phyloP scores from a whole-genome alignment of 768 basidiomycete genomes.

The Nidula microcarpa region DNA sequence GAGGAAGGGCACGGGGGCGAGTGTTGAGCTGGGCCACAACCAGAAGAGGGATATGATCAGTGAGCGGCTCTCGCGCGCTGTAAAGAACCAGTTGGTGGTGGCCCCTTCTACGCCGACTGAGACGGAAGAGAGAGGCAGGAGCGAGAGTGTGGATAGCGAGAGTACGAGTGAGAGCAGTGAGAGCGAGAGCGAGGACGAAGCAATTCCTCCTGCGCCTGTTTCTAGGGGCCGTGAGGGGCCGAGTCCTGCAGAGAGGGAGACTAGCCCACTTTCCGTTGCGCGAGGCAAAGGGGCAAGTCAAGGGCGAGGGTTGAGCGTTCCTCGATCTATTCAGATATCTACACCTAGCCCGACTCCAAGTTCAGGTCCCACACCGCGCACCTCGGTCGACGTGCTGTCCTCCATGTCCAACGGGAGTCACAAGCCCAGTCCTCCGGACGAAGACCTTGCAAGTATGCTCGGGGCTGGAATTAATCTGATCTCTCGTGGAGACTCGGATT shows the following conservation, averaged over 20 bases:
- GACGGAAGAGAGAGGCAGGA: not conserved
- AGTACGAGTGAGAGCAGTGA: not conserved
- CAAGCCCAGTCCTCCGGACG: slow-evolving; percentile 20
- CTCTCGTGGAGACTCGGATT: slow-evolving; percentile 28
- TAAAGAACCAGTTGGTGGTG: slow-evolving; percentile 17
- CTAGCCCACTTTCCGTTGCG: no score
- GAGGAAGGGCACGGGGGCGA: slow-evolving; percentile 1
- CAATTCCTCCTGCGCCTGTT: not conserved
- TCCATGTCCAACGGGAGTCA: not conserved
- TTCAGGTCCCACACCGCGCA: slow-evolving; percentile 1
- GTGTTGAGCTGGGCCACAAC: slow-evolving; percentile 10
- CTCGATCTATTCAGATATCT: no score
- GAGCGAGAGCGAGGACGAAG: not conserved
- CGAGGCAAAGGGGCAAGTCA: no score
- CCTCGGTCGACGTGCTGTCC: no score
- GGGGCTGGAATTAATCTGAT: slow-evolving; percentile 41
- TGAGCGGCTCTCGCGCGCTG: slow-evolving; percentile 38
- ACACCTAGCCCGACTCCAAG: not conserved
- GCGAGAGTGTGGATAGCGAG: not conserved
- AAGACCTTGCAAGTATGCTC: slow-evolving; percentile 37
- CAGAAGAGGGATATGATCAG: slow-evolving; percentile 32
- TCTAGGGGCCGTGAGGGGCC: not conserved
- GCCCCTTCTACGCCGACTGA: no score
- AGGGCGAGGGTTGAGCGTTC: no score
- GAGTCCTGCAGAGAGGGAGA: not conserved